Conservation (phyloP, 768 basidiomycete species). For the Termitomyces sp. region DNA sequence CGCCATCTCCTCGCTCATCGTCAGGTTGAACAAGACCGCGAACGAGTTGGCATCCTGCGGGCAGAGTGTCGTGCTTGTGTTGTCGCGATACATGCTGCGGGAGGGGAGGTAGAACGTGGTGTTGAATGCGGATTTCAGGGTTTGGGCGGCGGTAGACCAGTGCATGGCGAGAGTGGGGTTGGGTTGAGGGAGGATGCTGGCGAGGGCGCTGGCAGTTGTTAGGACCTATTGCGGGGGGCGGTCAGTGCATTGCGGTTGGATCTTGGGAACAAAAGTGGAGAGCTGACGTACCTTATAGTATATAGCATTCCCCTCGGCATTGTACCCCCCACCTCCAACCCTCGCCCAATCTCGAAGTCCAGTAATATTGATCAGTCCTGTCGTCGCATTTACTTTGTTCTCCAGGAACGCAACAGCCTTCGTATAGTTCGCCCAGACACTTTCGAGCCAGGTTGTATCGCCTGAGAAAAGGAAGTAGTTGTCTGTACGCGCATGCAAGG, state of each 20-base stretch:
- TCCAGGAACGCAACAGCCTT: constrained; percentile 50
- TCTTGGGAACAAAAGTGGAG: not conserved
- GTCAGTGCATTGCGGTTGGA: not conserved
- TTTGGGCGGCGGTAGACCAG: constrained; percentile 40
- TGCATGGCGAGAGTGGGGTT: constrained; percentile 23
- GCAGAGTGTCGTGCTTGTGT: constrained; percentile 42
- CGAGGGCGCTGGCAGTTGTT: constrained; percentile 40
- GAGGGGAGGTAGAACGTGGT: constrained; percentile 44
- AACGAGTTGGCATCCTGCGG: constrained; percentile 58
- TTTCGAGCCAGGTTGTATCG: constrained; percentile 43
- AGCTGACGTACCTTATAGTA: not conserved
- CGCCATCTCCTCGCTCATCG: constrained; percentile 31
- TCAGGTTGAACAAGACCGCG: constrained; percentile 49
- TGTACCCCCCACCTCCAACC: constrained; percentile 49
- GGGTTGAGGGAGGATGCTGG: constrained; percentile 28
- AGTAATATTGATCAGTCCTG: constrained; percentile 51
- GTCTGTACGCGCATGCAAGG: constrained; percentile 23
- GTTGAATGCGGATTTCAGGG: constrained; percentile 46
- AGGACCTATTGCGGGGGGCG: constrained; percentile 32
- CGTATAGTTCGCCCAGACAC: constrained; percentile 51
- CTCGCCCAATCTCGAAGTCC: constrained; percentile 56
- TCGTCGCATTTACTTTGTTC: constrained; percentile 40
- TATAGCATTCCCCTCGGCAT: constrained; percentile 47
- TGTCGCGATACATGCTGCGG: constrained; percentile 49
- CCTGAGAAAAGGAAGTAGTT: constrained; percentile 56